Conservation (phyloP, 257 asterid species). For the Cinchona pubescens region DNA sequence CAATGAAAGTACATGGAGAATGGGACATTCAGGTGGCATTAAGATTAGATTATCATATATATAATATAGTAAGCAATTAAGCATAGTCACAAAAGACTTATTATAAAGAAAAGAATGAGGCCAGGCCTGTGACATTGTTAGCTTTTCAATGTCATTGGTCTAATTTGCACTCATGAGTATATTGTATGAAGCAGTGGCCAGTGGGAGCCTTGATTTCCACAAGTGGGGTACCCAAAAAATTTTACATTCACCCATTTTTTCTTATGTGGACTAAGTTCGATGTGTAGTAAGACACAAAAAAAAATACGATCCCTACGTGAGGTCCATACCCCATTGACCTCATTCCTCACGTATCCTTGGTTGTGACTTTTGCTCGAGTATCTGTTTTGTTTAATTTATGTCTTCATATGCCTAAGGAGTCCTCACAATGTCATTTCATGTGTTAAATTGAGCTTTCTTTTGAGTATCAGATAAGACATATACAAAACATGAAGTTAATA, state of each 20-base stretch:
- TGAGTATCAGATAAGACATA: conserved; percentile 21
- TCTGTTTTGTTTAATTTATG: background rate
- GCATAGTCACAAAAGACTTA: conserved; percentile 24
- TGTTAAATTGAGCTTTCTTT: background rate
- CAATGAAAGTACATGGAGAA: conserved; percentile 9
- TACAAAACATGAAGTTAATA: background rate
- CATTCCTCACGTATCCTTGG: conserved; percentile 17
- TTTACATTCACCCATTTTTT: too few relatives aligned
- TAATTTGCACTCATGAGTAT: conserved; percentile 20
- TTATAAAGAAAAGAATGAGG: conserved; percentile 13
- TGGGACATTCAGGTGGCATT: conserved; percentile 15
- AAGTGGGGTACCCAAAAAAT: conserved; percentile 11
- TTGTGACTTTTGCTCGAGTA: conserved; percentile 9
- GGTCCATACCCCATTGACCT: conserved; percentile 34
- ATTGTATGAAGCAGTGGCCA: conserved; percentile 10
- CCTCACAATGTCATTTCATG: background rate
- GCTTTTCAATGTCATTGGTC: conserved; percentile 26
- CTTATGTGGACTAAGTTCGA: too few relatives aligned
- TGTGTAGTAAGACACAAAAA: too few relatives aligned
- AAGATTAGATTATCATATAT: conserved; percentile 11
- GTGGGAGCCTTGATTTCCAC: too few relatives aligned
- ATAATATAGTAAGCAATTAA: background rate
- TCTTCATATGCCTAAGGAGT: conserved; percentile 3
- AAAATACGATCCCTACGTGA: too few relatives aligned
- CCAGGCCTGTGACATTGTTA: conserved; percentile 20